A percentile compares a stretch with the other conserved stretches of the same genome.
Evolutionary conservation across 768 basidiomycete species (phyloP).

Genomic region (Phylloporus scabripes): DNA sequence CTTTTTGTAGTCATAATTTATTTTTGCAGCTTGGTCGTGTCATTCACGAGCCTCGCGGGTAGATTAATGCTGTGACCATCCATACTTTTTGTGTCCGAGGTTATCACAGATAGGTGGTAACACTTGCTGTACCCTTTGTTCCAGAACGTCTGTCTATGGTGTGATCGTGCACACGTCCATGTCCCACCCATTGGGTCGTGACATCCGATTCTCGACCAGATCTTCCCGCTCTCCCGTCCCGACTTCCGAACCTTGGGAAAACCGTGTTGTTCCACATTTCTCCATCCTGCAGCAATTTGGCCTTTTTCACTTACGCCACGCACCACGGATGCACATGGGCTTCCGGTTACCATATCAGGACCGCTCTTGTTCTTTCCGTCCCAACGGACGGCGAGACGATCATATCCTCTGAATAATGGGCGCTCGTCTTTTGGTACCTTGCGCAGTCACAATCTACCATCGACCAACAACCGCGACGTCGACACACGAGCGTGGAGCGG

Average conservation of each 20-base stretch:
- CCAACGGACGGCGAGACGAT: background rate
- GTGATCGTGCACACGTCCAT: background rate
- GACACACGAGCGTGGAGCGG: background rate
- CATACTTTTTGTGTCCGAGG: background rate
- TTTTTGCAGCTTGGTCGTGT: constrained; percentile 17
- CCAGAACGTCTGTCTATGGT: background rate
- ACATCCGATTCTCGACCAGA: background rate
- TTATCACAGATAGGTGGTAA: background rate
- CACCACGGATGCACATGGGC: background rate
- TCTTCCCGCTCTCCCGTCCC: constrained; percentile 6
- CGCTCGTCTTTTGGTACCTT: background rate
- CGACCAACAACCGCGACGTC: background rate
- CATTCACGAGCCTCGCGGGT: constrained; percentile 14
- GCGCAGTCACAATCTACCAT: background rate
- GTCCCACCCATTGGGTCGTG: background rate
- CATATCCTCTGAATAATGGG: background rate
- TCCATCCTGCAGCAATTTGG: constrained; percentile 3
- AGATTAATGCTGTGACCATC: background rate
- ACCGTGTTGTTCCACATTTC: constrained; percentile 1
- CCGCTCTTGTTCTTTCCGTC: background rate
- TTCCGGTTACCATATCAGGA: constrained; percentile 4
- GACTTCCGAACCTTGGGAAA: constrained; percentile 12
- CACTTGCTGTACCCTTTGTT: background rate
- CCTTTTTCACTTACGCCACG: constrained; percentile 7
- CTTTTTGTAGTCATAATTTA: constrained; percentile 10